Base-by-base conservation (phyloP, 2,329 filamentous ascomycete species). In the Stenocarpella maydis region DNA sequence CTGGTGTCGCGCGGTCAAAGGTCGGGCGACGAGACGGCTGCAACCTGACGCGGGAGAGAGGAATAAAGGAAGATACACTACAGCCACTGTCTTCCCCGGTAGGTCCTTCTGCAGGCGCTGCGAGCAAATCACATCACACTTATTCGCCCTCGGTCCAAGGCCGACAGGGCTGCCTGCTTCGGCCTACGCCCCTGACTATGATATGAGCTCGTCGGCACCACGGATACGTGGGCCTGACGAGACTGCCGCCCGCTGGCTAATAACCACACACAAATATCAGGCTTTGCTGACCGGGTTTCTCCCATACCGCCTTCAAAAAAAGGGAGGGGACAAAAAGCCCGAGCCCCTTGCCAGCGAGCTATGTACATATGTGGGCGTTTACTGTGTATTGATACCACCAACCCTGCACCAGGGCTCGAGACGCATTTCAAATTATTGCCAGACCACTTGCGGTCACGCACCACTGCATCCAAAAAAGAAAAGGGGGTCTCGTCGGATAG, bases 381-480 rank as follows among this genome's bases (percentile, higher is more conserved):
- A n/a, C n/a, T n/a, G n/a, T n/a, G 41, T 63, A 63, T 63, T 47
- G 58, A 63, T 63, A 43, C 58, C 58, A 43, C 49, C 58, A 45
- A 63, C 58, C 58, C 58, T 63, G 58, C 55, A 34, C 43, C 43
- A 63, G 26, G n/a, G 58, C 58, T 63, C 58, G 58, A 31, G 58
- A 63, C 58, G 58, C 43, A 63, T 63, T 63, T 49, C 58, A 63
- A 63, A 63, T 63, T 63, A 63, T 63, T 63, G 58, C 43, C 21
- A 63, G 43, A 63, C 58, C 58, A 63, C 58, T 49, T 37, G 41
- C 43, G 17, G 26, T 63, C 43, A 49, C 58, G 58, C 58, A 49
- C 43, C 58, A 43, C 58, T 63, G 58, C 58, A 24, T 49, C 43
- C 58, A 49, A 63, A 63, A 63, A 49, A 37, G 58, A 49, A 63